Evolutionary conservation across 345 rosid genomes (phyloP).

Genomic region (Aethionema arabicum): DNA sequence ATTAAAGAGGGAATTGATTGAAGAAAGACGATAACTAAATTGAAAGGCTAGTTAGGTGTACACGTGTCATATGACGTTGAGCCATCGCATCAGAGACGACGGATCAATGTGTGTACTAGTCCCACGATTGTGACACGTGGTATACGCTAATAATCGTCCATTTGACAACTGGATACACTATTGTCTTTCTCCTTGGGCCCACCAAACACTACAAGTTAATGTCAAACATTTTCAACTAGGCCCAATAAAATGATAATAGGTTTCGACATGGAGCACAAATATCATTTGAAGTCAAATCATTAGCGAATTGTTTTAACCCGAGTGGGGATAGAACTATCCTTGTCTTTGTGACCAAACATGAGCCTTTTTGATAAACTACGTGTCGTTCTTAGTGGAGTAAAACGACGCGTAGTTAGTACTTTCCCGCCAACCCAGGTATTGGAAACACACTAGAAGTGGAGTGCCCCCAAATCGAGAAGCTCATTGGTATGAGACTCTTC

Average conservation of each 20-base stretch:
- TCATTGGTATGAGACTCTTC: neutral
- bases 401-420: constrained; percentile 19
- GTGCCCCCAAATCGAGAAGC: constrained; percentile 12
- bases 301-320: no score
- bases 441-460: neutral
- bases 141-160: constrained; percentile 31
- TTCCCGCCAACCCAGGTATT: constrained; percentile 23
- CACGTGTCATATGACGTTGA: constrained; percentile 33
- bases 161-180: constrained; percentile 22
- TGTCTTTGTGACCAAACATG: constrained; percentile 2
- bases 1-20: neutral
- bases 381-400: constrained; percentile 16
- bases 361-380: neutral
- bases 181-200: constrained; percentile 31
- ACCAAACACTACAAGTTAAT: constrained; percentile 20
- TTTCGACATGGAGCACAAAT: no score
- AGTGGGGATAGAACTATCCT: no score
- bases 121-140: constrained; percentile 19
- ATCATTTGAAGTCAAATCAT: no score
- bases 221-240: constrained; percentile 4
- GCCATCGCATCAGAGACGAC: constrained; percentile 4
- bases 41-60: constrained; percentile 17
- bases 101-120: constrained; percentile 13
- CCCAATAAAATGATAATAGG: no score
- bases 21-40: constrained; percentile 27